Base-by-base conservation (phyloP, 768 basidiomycete genomes). In the Wakefieldia striispora region DNA sequence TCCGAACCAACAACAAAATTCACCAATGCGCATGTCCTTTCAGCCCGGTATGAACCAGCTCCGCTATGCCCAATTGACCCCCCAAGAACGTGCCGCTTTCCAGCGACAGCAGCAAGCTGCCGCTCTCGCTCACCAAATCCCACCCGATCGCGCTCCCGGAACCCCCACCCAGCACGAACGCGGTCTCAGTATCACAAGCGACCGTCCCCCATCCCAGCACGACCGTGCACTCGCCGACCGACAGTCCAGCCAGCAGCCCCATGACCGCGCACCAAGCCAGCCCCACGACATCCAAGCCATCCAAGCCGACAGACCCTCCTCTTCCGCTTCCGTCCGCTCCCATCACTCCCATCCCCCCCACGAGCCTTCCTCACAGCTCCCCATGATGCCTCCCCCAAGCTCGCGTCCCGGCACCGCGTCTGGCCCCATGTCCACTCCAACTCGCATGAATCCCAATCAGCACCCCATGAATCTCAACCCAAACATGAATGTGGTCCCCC, bases 11-110 rank as follows among this genome's bases (percentile, higher is more conserved):
- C 57, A 40, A 1, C 62, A 58, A 38, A 63, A 68, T 47, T 46
- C 61, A 1, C 56, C 48, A 16, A 47, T 53, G 50, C 66, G 67
- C 27, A 46, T 60, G 10, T 43, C 49, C 20, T 52, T 56, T 14
- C 57, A 54, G 29, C 47, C 47, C 19, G 42, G 47, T 17, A 50
- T 56, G 43, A 59, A 55, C 46, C 43, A 51, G 23, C 58, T 60
- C 26, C 68, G 68, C 33, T 62, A 63, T 27, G 27, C 56, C 13
- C 68, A 70, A 26, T 54, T 69, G 59, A 42, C 58, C 17, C 62
- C 59, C 1, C 63, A 59, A 12, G 68, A 70, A 20, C 63, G 68
- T 49, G 51, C 46, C 19, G 52, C 55, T 19, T 55, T 67, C 37
- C 65, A 67, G 42, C 61, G 62, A 23, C 70, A 70, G 47, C 58